phyloP scores from a whole-genome alignment of 1,139 yeast genomes.

The Hyphopichia burtonii region DNA sequence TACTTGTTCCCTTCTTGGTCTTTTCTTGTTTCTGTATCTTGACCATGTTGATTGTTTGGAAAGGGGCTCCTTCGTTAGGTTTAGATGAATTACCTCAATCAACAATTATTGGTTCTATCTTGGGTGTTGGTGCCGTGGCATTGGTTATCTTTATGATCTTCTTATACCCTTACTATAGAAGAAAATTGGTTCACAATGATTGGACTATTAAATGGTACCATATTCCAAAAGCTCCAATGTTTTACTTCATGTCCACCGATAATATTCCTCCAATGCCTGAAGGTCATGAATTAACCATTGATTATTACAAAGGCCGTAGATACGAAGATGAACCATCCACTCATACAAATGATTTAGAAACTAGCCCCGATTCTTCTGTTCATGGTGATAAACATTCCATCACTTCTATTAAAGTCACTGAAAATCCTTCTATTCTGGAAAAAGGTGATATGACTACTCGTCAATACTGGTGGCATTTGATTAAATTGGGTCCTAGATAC shows the following conservation, averaged over 20 bases:
- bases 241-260: constrained; percentile 54
- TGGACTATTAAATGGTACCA: constrained; percentile 68
- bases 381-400: constrained; percentile 6
- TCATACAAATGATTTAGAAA: constrained; percentile 3
- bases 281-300: constrained; percentile 54
- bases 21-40: constrained; percentile 60
- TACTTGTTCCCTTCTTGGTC: constrained; percentile 60
- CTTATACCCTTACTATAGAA: constrained; percentile 61
- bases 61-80: constrained; percentile 68
- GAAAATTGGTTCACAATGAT: constrained; percentile 61
- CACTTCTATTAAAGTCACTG: constrained; percentile 1
- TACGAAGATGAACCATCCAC: constrained; percentile 22
- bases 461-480: constrained; percentile 42
- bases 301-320: constrained; percentile 66
- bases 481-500: constrained; percentile 45
- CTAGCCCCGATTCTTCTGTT: constrained; percentile 2
- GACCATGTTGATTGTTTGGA: constrained; percentile 64
- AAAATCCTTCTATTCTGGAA: constrained; percentile 1
- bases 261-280: constrained; percentile 67
- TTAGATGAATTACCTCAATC: constrained; percentile 51
- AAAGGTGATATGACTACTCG: constrained; percentile 20
- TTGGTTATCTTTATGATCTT: constrained; percentile 49
- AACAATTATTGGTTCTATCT: constrained; percentile 54
- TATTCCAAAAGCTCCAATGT: constrained; percentile 55
- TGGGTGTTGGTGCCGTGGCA: constrained; percentile 65